Evolutionary conservation across 495 filamentous ascomycete genomes (phyloP).

Genomic region (Aspergillus mulundensis): DNA sequence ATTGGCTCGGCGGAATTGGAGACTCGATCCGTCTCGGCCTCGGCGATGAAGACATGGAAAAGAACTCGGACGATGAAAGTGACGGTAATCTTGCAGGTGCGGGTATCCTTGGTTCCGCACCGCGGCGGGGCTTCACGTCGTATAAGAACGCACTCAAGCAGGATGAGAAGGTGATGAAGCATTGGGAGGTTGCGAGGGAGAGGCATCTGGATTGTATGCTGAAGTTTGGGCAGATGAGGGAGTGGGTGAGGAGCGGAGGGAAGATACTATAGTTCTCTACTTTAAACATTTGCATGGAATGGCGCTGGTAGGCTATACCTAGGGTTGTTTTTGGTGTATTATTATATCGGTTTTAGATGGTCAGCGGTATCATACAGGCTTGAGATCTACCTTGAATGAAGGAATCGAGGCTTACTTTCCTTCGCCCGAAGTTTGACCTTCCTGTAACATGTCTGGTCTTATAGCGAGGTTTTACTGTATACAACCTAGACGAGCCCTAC

Average conservation of each 20-base stretch:
- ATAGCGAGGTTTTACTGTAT: too few species aligned
- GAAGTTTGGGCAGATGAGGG: slow-evolving; percentile 54
- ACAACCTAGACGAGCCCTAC: slow-evolving; percentile 1
- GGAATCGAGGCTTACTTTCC: too few species aligned
- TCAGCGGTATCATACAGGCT: not conserved
- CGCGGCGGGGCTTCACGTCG: slow-evolving; percentile 44
- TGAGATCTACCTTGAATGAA: too few species aligned
- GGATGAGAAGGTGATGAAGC: slow-evolving; percentile 56
- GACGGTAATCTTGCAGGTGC: slow-evolving; percentile 28
- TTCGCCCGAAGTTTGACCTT: too few species aligned
- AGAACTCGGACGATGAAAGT: slow-evolving; percentile 15
- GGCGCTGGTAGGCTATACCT: slow-evolving; percentile 4
- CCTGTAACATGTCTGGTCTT: too few species aligned
- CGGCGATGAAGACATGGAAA: slow-evolving; percentile 13
- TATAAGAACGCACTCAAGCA: slow-evolving; percentile 62
- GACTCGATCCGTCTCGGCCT: slow-evolving; percentile 36
- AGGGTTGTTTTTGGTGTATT: slow-evolving; percentile 3
- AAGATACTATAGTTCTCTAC: slow-evolving; percentile 20
- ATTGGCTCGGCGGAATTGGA: slow-evolving; percentile 56
- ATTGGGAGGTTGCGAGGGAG: slow-evolving; percentile 63
- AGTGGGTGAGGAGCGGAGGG: slow-evolving; percentile 43
- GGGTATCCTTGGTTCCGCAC: slow-evolving; percentile 3
- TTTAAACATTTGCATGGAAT: slow-evolving; percentile 1
- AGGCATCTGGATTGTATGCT: slow-evolving; percentile 58
- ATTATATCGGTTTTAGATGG: slow-evolving; percentile 1